Base-by-base conservation (phyloP, 768 basidiomycete species). In the Lactarius pseudohatsudake region DNA sequence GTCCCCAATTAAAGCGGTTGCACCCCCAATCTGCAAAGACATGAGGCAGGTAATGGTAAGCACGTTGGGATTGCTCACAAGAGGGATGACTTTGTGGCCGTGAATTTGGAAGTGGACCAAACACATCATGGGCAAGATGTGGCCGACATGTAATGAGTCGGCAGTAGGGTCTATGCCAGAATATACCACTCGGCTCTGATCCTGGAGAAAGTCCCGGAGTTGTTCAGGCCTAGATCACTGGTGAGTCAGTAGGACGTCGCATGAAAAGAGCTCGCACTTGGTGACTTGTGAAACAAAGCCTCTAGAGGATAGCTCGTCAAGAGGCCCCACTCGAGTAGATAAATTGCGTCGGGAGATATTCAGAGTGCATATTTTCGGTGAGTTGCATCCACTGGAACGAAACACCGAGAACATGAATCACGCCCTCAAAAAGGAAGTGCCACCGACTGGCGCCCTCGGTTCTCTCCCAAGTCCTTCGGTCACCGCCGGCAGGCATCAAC, bases 1-100 rank as follows among this genome's bases (percentile, higher is more conserved):
- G 74, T 99, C 97, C 7, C 97, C 97, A 55, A 99, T 89, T n/a
- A 90, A 86, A 10, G 94, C 97, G 0, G 96, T 98, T 10, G 94
- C 96, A 1, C 94, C 95, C 38, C 97, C 96, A 75, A 98, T 91
- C 96, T 98, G 73, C 38, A 38, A 47, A 40, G 45, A 58, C 30
- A 63, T 69, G 58, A 62, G 34, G 56, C 5, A 57, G 61, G 36
- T 32, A 36, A 53, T 67, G 45, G 7, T 4, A 56, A 59, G 7
- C 43, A 61, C 34, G 53, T 20, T 28, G 57, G 22, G 32, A 34
- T n/a, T 32, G 1, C 91, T 78, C 73, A 97, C 96, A 32, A 99
- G 82, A 5, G 92, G 88, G 38, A 98, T 87, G 47, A 87, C 81
- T 34, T 81, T 79, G 76, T 98, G 94, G 1, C 96, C 96, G n/a